Percentiles rank a stretch among this genome's conserved stretches.
Conservation (phyloP, 1,284 basidiomycete genomes). For the Coriolopsis trogii region DNA sequence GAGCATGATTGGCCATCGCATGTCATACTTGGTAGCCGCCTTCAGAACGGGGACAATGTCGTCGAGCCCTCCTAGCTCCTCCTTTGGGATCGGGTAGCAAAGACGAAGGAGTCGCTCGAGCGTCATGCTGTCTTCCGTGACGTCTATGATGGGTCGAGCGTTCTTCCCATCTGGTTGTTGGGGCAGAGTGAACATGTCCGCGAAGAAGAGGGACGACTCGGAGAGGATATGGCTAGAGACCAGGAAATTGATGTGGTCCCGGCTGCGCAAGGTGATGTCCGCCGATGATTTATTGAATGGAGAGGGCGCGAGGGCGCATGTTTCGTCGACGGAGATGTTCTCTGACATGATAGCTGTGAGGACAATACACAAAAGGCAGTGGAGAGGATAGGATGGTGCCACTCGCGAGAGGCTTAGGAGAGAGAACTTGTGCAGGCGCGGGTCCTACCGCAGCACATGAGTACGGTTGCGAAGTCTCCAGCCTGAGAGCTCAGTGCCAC, state of each 20-base stretch:
- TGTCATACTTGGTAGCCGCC: constrained; percentile 26
- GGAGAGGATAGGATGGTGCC: too few relatives aligned
- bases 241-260: constrained; percentile 11
- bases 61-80: constrained; percentile 11
- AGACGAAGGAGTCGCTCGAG: constrained; percentile 40
- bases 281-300: constrained; percentile 12
- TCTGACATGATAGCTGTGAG: too few relatives aligned
- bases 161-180: background rate
- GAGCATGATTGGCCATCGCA: constrained; percentile 14
- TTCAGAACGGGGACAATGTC: constrained; percentile 10
- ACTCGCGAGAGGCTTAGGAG: too few relatives aligned
- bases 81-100: constrained; percentile 39
- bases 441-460: too few relatives aligned
- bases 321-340: too few relatives aligned
- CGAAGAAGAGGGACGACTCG: constrained; percentile 23
- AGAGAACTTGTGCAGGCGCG: too few relatives aligned
- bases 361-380: too few relatives aligned
- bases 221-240: constrained; percentile 21
- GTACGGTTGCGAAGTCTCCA: too few relatives aligned
- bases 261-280: constrained; percentile 6
- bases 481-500: too few relatives aligned
- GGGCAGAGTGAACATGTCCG: constrained; percentile 18
- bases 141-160: constrained; percentile 23
- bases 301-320: background rate
- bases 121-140: constrained; percentile 37